Base-by-base conservation (phyloP, 768 basidiomycete species). In the Daedalea quercina region DNA sequence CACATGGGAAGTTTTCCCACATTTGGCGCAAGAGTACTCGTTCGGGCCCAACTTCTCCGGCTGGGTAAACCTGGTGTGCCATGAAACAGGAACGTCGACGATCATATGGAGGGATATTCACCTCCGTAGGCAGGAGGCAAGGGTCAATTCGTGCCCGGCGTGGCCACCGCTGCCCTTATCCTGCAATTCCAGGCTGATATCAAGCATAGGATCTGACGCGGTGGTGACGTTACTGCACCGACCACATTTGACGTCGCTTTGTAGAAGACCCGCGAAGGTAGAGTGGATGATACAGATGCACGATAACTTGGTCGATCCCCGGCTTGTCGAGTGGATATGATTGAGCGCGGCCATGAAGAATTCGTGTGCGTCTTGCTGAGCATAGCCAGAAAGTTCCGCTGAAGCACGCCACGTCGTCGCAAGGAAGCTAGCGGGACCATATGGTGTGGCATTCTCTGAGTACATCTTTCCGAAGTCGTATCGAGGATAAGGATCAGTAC, bases 361-460 rank as follows among this genome's bases (percentile, higher is more conserved):
- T 66, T 91, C 87, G 73, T 94, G 92, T 1, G 92, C 90, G 56
- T 97, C 94, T 63, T 95, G 95, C 66, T 98, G 95, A 0, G 90
- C 83, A 63, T 97, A 92, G 1, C 94, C 94, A 3, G 91, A 82
- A 24, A 97, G 74, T 55, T 95, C 92, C 0, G 85, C 70, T 0
- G 87, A 84, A 3, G 74, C 70, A 59, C 76, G 81, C 94, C 94
- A 97, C 31, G 87, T 89, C 24, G 87, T 84, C 13, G 84, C 76
- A 8, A 98, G 77, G 64, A 97, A 87, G 2, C 83, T 82, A 2
- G 85, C 81, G 0, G 95, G 94, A 0, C 90, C 93, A 59, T 82
- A 87, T 0, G 92, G 84, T 7, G 73, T 67, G 9, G 70, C 65
- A 56, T 81, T 81, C 9, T 70, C 73, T 7, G 67, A 72, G 57